Base-by-base conservation (phyloP, 2,329 filamentous ascomycete species). In the Aspergillus alliaceus region DNA sequence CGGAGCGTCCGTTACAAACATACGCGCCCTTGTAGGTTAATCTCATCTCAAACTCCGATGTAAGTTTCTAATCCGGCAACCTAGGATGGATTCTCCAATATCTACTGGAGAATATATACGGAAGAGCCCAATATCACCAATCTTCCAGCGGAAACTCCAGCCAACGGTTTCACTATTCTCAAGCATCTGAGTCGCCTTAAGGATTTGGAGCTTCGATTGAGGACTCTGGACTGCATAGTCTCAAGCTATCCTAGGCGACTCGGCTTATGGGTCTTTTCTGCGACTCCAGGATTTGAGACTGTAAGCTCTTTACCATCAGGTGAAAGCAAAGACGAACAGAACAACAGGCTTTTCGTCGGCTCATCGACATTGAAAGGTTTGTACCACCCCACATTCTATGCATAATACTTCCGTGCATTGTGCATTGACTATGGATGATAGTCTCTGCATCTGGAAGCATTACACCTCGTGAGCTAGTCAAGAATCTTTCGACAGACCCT, bases 71-170 rank as follows among this genome's bases (percentile, higher is more conserved):
- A 74, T 54, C 11, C 35, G 29, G 11, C n/a, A 27, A 39, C 35
- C 15, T 47, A 78, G 75, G 74, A 77, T 69, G 74, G 73, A 32
- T 77, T 76, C 65, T 75, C 73, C 59, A 73, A 66, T 35, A 72
- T 77, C 25, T 71, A 77, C 54, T 78, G 75, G 74, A 75, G 74
- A 62, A 72, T 76, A 56, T 76, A 75, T 60, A 74, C 71, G 22
- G 74, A 75, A 58, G 73, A 75, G 55, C 63, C 64, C 44, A 66
- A 61, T 57, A 69, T 66, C 53, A 56, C 67, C 29, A 71, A 64
- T 55, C 59, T 66, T 49, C 59, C 71, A 15, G 64, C 64, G 22
- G 73, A 74, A 18, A 63, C 64, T n/a, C 69, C 69, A 29, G 63
- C 67, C 35, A 76, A 73, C 64, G 72, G 72, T 50, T 73, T 69